Evolutionary conservation across 2,329 filamentous ascomycete species (phyloP).

Genomic region (Monosporascus cannonballus): DNA sequence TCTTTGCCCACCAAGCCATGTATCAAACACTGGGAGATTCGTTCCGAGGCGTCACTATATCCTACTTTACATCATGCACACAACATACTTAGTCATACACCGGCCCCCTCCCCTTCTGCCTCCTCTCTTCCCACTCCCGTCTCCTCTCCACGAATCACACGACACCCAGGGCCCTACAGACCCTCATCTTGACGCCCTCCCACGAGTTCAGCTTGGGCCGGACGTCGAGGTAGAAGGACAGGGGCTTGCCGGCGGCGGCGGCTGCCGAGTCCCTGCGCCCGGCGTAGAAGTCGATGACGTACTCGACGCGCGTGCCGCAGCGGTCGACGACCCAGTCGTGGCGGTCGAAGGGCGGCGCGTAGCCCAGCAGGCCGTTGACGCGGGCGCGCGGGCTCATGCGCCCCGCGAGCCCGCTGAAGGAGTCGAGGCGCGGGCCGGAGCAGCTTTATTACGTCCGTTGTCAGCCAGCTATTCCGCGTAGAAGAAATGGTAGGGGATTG

Average conservation of each 20-base stretch:
- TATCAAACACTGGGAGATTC: too few species aligned
- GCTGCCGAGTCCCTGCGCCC: constrained; percentile 50
- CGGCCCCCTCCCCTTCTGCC: background rate
- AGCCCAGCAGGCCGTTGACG: constrained; percentile 79
- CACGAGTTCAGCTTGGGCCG: constrained; percentile 62
- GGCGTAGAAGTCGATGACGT: constrained; percentile 97
- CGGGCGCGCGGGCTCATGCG: constrained; percentile 76
- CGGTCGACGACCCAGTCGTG: constrained; percentile 97
- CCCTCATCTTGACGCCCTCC: constrained; percentile 64
- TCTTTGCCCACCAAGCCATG: too few species aligned
- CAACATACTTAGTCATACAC: background rate
- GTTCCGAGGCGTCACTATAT: too few species aligned
- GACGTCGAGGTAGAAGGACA: constrained; percentile 63
- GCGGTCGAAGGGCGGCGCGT: constrained; percentile 84
- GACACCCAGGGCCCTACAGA: constrained; percentile 43
- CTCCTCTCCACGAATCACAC: constrained; percentile 25
- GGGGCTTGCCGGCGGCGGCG: constrained; percentile 6
- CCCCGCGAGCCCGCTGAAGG: constrained; percentile 68
- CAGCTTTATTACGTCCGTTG: constrained; percentile 39
- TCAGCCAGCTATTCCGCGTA: too few species aligned
- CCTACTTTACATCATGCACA: too few species aligned
- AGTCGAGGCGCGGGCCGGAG: constrained; percentile 74
- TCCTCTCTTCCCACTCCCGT: background rate
- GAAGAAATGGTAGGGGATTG: too few species aligned
- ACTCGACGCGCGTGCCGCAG: constrained; percentile 80